These are phyloP conservation scores for Coniochaeta sp. DNA, from an alignment of 2,329 filamentous ascomycete genomes.

Conservation along the genomic window DNA sequence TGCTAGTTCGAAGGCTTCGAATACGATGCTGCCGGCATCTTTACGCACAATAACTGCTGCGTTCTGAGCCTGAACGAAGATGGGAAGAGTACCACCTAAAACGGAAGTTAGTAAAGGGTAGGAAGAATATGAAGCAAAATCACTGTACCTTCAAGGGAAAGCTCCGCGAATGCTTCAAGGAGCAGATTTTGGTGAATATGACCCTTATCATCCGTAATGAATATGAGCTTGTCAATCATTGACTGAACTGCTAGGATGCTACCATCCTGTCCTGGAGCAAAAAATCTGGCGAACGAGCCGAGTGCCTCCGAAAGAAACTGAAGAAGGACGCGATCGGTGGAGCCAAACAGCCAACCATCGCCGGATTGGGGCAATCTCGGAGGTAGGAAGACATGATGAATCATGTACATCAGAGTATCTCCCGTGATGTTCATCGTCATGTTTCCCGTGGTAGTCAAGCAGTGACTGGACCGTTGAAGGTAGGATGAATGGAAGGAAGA, in stretches of 20 bases:
- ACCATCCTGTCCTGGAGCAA: not conserved
- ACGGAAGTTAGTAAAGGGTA: not conserved
- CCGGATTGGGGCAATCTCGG: constrained; percentile 16
- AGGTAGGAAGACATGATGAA: constrained; percentile 24
- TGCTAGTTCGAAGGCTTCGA: constrained; percentile 27
- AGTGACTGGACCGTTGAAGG: too few relatives aligned
- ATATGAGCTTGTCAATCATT: not conserved
- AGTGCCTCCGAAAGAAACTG: constrained; percentile 3
- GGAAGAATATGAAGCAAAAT: not conserved
- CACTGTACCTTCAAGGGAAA: not conserved
- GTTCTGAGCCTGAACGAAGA: constrained; percentile 26
- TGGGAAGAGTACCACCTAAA: constrained; percentile 12
- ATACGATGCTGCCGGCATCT: constrained; percentile 7
- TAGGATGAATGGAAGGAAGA: not conserved
- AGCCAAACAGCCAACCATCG: not conserved
- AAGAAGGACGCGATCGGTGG: constrained; percentile 4
- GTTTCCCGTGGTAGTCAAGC: not conserved
- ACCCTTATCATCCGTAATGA: not conserved
- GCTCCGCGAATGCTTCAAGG: not conserved
- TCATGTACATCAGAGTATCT: constrained; percentile 6
- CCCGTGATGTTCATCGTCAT: not conserved
- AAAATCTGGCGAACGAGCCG: not conserved
- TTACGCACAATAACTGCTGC: constrained; percentile 23
- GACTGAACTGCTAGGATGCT: not conserved
- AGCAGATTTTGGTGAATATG: not conserved